Evolutionary conservation across 2,329 filamentous ascomycete species (phyloP).

Genomic region (Harringtonia lauricola): DNA sequence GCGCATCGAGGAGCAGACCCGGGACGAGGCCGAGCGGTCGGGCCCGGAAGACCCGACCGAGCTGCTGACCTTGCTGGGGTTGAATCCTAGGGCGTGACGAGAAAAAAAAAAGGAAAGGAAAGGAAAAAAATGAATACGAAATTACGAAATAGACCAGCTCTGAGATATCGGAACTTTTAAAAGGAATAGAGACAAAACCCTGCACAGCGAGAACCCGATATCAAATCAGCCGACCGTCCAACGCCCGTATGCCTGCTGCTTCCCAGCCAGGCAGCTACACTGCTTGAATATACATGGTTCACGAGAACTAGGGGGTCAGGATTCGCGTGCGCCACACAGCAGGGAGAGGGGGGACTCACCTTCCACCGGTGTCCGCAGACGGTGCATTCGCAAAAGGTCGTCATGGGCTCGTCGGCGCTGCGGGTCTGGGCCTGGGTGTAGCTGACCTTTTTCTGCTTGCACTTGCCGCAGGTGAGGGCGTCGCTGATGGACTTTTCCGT

Average conservation of each 20-base stretch:
- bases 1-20: conserved; percentile 50
- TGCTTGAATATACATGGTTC: too few species aligned
- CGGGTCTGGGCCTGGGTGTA: conserved; percentile 95
- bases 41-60: conserved; percentile 17
- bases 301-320: conserved; percentile 2
- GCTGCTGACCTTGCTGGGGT: conserved; percentile 38
- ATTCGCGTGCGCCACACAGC: too few species aligned
- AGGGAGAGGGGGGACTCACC: too few species aligned
- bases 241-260: too few species aligned
- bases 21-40: conserved; percentile 16
- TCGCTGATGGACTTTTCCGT: conserved; percentile 83
- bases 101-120: too few species aligned
- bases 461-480: conserved; percentile 81
- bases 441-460: conserved; percentile 85
- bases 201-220: too few species aligned
- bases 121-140: too few species aligned
- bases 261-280: background rate
- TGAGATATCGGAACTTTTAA: too few species aligned
- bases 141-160: too few species aligned
- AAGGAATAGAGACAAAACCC: too few species aligned
- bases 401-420: conserved; percentile 89
- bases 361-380: conserved; percentile 63
- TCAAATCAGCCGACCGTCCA: too few species aligned
- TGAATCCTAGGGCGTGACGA: too few species aligned
- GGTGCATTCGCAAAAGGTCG: conserved; percentile 63